Conservation (phyloP, 768 basidiomycete species). For the Hygrocybe coccinea region DNA sequence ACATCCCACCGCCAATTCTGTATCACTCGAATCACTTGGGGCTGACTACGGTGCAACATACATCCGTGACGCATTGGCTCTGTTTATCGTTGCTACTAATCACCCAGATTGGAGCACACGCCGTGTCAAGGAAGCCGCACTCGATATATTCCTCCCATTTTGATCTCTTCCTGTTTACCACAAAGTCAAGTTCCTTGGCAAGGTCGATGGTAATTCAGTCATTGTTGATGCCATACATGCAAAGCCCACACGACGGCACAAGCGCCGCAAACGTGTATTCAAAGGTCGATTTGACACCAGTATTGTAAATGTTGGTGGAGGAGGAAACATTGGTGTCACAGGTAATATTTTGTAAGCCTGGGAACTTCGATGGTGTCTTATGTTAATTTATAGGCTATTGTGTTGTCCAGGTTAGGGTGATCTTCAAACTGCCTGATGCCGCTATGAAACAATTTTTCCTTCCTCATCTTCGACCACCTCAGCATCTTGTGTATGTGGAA, state of each 20-base stretch:
- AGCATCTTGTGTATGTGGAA: conserved; percentile 25
- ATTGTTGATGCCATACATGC: too few species aligned
- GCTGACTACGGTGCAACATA: conserved; percentile 24
- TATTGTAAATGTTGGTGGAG: too few species aligned
- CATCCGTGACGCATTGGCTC: conserved; percentile 25
- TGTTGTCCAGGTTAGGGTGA: conserved; percentile 20
- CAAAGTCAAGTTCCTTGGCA: too few species aligned
- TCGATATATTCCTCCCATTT: conserved; percentile 15
- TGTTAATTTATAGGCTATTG: conserved; percentile 21
- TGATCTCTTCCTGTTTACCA: background rate
- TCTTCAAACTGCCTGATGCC: conserved; percentile 20
- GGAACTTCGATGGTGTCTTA: background rate
- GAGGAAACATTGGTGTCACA: too few species aligned
- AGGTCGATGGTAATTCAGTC: too few species aligned
- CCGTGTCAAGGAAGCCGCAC: conserved; percentile 11
- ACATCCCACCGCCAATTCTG: conserved; percentile 21
- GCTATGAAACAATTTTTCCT: conserved; percentile 8
- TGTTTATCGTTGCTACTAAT: background rate
- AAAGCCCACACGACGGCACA: too few species aligned
- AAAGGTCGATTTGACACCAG: too few species aligned
- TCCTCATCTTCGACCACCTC: conserved; percentile 1
- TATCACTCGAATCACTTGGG: conserved; percentile 16
- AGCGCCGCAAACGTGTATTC: too few species aligned
- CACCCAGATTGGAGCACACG: too few species aligned
- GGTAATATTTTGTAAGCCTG: too few species aligned